Conservation (phyloP, 2,329 filamentous ascomycete species). For the Cytospora schulzeri region DNA sequence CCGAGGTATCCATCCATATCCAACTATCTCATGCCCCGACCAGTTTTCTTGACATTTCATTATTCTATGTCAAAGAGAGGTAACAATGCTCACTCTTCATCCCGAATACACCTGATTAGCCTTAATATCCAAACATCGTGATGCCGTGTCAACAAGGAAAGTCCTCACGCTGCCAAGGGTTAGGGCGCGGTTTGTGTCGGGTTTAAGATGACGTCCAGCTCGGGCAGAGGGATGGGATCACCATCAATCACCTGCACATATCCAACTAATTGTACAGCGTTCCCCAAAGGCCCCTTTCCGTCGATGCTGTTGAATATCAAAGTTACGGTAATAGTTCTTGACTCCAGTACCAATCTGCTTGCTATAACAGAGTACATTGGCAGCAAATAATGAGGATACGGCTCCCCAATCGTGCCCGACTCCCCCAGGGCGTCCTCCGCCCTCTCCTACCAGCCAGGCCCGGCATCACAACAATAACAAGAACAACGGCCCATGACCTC, state of each 20-base stretch:
- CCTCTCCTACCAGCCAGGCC: slow-evolving; percentile 13
- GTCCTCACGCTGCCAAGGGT: neutral
- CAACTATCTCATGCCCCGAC: neutral
- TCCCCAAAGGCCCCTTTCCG: neutral
- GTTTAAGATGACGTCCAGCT: slow-evolving; percentile 18
- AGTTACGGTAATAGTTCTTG: neutral
- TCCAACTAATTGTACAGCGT: neutral
- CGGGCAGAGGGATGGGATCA: slow-evolving; percentile 12
- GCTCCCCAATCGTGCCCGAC: slow-evolving; percentile 20
- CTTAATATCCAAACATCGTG: neutral
- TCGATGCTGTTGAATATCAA: neutral
- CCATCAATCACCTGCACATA: neutral
- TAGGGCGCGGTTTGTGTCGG: slow-evolving; percentile 26
- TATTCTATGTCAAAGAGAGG: neutral
- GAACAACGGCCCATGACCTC: slow-evolving; percentile 28
- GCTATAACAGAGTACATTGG: neutral
- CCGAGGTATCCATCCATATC: neutral
- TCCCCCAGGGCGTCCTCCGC: slow-evolving; percentile 29
- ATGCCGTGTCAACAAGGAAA: neutral
- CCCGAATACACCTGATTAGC: neutral
- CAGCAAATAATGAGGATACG: slow-evolving; percentile 25
- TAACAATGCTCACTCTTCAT: neutral
- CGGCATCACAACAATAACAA: slow-evolving; percentile 2
- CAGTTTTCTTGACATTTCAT: neutral
- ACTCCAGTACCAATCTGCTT: neutral